These are phyloP conservation scores for Fomitopsis pulvina DNA, from an alignment of 768 basidiomycete species.

Conservation along the genomic window DNA sequence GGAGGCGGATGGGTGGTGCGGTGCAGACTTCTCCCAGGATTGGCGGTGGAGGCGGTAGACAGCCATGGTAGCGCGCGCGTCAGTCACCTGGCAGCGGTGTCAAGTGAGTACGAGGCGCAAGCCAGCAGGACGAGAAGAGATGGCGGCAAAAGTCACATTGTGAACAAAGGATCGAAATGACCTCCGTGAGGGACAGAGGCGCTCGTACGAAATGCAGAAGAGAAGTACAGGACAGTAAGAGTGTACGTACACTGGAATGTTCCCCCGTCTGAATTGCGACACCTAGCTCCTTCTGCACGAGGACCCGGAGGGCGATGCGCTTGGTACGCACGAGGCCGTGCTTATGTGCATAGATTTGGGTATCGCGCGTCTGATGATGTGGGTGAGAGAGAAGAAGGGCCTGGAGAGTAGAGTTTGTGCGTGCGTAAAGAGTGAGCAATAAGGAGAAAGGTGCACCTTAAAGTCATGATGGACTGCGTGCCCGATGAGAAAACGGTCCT, in stretches of 20 bases:
- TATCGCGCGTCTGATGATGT: slow-evolving; percentile 57
- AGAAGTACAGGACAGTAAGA: not conserved
- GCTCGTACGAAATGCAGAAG: no score
- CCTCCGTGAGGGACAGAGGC: no score
- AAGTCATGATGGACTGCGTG: slow-evolving; percentile 92
- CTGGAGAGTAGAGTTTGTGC: slow-evolving; percentile 14
- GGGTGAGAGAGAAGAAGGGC: slow-evolving; percentile 71
- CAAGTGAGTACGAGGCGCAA: not conserved
- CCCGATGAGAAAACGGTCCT: slow-evolving; percentile 77
- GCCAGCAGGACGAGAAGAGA: not conserved
- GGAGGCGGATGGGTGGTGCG: not conserved
- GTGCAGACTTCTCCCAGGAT: slow-evolving; percentile 56
- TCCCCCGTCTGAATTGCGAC: slow-evolving; percentile 82
- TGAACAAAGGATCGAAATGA: no score
- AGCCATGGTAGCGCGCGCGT: slow-evolving; percentile 94
- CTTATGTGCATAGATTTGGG: slow-evolving; percentile 55
- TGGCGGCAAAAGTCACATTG: no score
- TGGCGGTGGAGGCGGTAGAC: slow-evolving; percentile 78
- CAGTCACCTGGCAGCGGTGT: slow-evolving; percentile 56
- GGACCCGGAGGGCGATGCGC: slow-evolving; percentile 68
- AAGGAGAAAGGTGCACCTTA: slow-evolving; percentile 42
- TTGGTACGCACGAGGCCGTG: slow-evolving; percentile 55
- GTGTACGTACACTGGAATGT: slow-evolving; percentile 76
- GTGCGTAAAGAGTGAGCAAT: slow-evolving; percentile 9
- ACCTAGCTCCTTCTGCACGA: slow-evolving; percentile 75